phyloP scores from a whole-genome alignment of 163 green algal genomes.

The Prototheca wickerhamii region DNA sequence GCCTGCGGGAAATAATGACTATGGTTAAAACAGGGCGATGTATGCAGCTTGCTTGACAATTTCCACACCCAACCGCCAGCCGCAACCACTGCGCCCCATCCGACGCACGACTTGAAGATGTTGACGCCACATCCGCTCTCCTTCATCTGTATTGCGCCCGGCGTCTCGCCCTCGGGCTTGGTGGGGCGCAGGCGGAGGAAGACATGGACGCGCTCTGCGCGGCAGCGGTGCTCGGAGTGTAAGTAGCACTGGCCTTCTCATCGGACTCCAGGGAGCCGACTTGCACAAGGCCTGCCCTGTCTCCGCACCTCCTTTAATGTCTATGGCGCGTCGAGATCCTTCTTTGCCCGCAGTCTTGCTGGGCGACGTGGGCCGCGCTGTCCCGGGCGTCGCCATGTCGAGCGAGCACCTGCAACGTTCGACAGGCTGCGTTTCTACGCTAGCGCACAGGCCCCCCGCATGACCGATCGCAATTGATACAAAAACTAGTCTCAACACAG shows the following conservation, averaged over 20 bases:
- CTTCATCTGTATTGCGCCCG: slow-evolving; percentile 7
- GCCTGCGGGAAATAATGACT: no score
- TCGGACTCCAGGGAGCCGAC: neutral
- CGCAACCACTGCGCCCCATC: neutral
- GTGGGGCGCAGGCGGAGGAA: slow-evolving; percentile 17
- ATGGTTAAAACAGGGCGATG: no score
- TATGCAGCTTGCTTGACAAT: no score
- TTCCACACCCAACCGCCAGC: neutral
- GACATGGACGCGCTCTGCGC: slow-evolving; percentile 19
- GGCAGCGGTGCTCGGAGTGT: neutral
- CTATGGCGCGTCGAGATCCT: no score
- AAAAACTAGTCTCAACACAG: neutral
- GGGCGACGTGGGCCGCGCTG: no score
- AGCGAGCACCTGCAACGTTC: neutral
- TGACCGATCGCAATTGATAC: neutral
- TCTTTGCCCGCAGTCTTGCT: no score
- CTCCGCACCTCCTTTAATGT: no score
- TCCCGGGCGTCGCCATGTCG: no score
- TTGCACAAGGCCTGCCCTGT: no score
- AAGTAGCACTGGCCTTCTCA: neutral
- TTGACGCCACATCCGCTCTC: neutral
- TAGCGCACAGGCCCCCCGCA: neutral
- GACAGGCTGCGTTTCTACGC: neutral
- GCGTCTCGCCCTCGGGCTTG: slow-evolving; percentile 17
- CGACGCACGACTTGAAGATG: neutral